These are phyloP conservation scores for Lasiosphaeria ovina DNA, from an alignment of 495 filamentous ascomycete genomes.

Conservation along the genomic window DNA sequence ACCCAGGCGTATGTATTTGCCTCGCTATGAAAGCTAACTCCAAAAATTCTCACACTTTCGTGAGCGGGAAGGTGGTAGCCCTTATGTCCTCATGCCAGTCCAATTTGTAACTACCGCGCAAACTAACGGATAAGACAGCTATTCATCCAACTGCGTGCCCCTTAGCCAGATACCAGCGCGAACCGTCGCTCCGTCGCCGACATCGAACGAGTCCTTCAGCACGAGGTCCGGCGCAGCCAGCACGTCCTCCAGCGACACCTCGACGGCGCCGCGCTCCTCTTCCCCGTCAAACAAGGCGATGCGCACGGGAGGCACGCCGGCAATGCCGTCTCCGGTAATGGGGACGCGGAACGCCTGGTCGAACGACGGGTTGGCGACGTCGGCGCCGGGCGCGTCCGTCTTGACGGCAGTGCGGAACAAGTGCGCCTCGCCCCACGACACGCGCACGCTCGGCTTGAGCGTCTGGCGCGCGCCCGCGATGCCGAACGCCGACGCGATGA, in stretches of 20 bases:
- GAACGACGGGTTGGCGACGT: slow-evolving; percentile 45
- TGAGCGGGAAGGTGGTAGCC: no score
- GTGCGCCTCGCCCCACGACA: slow-evolving; percentile 33
- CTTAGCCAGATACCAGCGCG: slow-evolving; percentile 20
- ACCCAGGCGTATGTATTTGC: no score
- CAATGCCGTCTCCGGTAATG: slow-evolving; percentile 30
- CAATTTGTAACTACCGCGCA: no score
- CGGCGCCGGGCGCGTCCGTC: slow-evolving; percentile 36
- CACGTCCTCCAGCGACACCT: slow-evolving; percentile 39
- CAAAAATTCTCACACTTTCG: no score
- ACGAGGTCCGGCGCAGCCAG: slow-evolving; percentile 30
- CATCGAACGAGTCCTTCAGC: slow-evolving; percentile 33
- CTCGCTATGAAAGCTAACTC: no score
- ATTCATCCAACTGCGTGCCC: slow-evolving; percentile 8
- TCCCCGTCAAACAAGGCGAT: slow-evolving; percentile 37
- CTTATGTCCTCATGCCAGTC: no score
- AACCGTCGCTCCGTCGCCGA: slow-evolving; percentile 30
- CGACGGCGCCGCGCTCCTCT: slow-evolving; percentile 30
- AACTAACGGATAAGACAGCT: no score
- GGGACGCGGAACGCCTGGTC: slow-evolving; percentile 38
- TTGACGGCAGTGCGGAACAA: slow-evolving; percentile 37
- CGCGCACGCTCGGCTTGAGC: slow-evolving; percentile 41
- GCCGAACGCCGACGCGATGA: slow-evolving; percentile 35
- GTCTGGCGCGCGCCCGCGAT: slow-evolving; percentile 34
- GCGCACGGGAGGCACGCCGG: slow-evolving; percentile 27